Evolutionary conservation across 2,329 filamentous ascomycete species (phyloP).

Genomic region (Aspergillus brasiliensis): DNA sequence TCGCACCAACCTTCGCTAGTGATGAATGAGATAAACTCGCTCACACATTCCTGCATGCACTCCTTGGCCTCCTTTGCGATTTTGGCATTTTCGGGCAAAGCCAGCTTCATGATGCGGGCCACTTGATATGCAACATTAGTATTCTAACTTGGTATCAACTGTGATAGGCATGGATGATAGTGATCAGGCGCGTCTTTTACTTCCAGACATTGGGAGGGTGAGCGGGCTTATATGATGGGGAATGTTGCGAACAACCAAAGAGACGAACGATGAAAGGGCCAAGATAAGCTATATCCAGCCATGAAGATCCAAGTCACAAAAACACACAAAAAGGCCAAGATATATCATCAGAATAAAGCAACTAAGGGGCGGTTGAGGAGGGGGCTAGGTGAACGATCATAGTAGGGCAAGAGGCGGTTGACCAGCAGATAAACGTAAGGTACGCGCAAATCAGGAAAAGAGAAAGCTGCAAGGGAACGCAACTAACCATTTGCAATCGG

Average conservation of each 20-base stretch:
- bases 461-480: conserved; percentile 40
- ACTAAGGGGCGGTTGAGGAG: conserved; percentile 30
- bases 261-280: conserved; percentile 9
- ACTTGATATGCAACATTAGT: conserved; percentile 74
- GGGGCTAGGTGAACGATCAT: conserved; percentile 32
- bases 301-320: not conserved
- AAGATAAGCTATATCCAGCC: not conserved
- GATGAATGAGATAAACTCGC: conserved; percentile 99
- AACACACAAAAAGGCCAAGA: not conserved
- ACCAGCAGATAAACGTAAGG: conserved; percentile 39
- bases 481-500: conserved; percentile 99
- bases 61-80: conserved; percentile 99
- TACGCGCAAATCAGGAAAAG: conserved; percentile 56
- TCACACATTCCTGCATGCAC: conserved; percentile 99
- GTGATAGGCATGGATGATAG: not conserved
- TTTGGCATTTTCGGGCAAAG: conserved; percentile 95
- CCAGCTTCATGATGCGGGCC: conserved; percentile 98
- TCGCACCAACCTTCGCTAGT: conserved; percentile 85
- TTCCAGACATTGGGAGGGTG: not conserved
- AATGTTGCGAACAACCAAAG: not conserved
- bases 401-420: conserved; percentile 33
- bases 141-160: not conserved
- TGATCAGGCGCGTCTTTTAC: not conserved
- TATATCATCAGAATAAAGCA: conserved; percentile 4
- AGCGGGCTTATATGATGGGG: not conserved